Base-by-base conservation (phyloP, 805 yeast species). In the Lipomyces starkeyi region DNA sequence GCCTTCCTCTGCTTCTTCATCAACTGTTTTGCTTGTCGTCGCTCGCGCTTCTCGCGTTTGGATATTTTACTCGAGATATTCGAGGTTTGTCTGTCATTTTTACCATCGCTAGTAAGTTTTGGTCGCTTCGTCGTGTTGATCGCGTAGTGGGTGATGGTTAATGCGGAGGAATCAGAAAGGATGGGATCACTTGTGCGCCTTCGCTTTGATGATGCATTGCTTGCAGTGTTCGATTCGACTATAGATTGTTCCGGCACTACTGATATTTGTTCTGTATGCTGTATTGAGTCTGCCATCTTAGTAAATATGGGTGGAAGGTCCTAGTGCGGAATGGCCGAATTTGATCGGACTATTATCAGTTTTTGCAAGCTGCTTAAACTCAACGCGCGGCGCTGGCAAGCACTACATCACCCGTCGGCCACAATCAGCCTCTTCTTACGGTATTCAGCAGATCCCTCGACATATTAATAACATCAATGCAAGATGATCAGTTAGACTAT, bases 1-100 rank as follows among this genome's bases (percentile, higher is more conserved):
- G 59, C 20, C 25, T 9, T 14, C 17, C 14, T 20, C n/a, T 25
- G 20, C 40, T 54, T 53, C 3, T 37, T 54, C 25, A 29, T 17
- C 35, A n/a, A 17, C 22, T 13, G 22, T 25, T 8, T 25, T 61
- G 32, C 40, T 43, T 43, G 22, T 61, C 25, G 52, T 53, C 29
- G 32, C 56, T n/a, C 22, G 27, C 52, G 58, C 40, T 60, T 60
- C 22, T 25, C 63, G 29, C 29, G 29, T 58, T 54, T 22, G 34
- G 57, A 8, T 13, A 22, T 7, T 35, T 35, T 11, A 14, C 40
- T 37, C 40, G 40, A 37, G 40, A 37, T 37, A 5, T 43, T 17
- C 8, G 49, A 43, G 13, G 22, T n/a, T 5, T 8, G 22, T 17
- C 49, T 5, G 6, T 17, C 49, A 43, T n/a, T 43, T 17, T 43